Evolutionary conservation across 176 grass and related monocot species (phyloP).

Genomic region (Cenchrus purpureus): DNA sequence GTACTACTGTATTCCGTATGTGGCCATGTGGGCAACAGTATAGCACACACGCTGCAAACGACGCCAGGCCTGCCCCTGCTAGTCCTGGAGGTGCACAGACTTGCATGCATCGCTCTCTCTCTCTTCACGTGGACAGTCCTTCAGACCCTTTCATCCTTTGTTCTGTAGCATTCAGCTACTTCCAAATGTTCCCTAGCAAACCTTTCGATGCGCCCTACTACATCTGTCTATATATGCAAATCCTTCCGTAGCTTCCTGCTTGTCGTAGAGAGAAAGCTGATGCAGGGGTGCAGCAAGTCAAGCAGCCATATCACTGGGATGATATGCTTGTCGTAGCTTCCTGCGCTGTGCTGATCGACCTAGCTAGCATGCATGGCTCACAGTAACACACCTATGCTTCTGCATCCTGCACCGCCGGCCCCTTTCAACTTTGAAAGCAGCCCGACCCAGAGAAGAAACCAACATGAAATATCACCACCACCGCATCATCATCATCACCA

Average conservation of each 20-base stretch:
- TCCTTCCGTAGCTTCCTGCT: not conserved
- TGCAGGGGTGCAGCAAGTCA: slow-evolving; percentile 35
- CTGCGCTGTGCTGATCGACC: slow-evolving; percentile 28
- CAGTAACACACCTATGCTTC: not conserved
- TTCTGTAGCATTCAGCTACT: slow-evolving; percentile 54
- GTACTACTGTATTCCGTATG: too few relatives aligned
- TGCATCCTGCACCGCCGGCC: not conserved
- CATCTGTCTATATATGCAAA: slow-evolving; percentile 26
- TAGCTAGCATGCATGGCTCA: not conserved
- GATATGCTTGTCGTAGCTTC: slow-evolving; percentile 39
- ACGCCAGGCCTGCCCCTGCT: not conserved
- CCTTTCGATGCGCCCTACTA: slow-evolving; percentile 27
- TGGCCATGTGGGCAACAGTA: not conserved
- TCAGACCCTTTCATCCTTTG: slow-evolving; percentile 37
- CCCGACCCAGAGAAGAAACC: slow-evolving; percentile 54
- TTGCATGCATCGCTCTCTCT: slow-evolving; percentile 36
- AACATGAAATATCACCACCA: slow-evolving; percentile 63
- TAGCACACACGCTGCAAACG: not conserved
- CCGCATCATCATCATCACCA: not conserved
- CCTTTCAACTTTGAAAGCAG: slow-evolving; percentile 51
- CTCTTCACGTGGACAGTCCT: slow-evolving; percentile 47
- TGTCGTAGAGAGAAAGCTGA: not conserved
- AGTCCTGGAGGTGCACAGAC: slow-evolving; percentile 36
- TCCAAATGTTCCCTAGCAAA: slow-evolving; percentile 48
- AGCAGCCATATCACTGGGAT: slow-evolving; percentile 29